Percentiles rank a stretch among this genome's conserved stretches.
Evolutionary conservation across 305 asterid genomes (phyloP).

Genomic region (Fraxinus sp.): DNA sequence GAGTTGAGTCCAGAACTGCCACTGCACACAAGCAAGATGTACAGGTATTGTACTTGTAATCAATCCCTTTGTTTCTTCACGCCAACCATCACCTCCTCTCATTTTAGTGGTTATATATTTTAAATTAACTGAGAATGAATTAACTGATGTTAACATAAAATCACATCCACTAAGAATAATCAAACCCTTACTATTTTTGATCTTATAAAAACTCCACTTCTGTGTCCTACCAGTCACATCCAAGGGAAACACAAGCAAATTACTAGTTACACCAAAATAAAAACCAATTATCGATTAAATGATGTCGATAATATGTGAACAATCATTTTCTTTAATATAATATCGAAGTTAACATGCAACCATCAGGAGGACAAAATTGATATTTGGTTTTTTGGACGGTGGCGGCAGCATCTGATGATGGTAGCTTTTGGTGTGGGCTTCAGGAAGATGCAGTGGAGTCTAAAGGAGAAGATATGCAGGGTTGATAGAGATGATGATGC

Average conservation of each 20-base stretch:
- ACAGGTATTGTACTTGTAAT: slow-evolving; percentile 33
- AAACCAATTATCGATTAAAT: not conserved
- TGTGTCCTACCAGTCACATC: not conserved
- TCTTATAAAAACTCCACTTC: not conserved
- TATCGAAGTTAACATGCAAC: not conserved
- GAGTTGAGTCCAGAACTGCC: slow-evolving; percentile 28
- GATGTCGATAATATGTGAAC: not conserved
- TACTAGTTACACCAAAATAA: not conserved
- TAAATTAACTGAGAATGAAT: not conserved
- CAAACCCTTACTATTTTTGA: not conserved
- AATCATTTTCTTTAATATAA: not conserved
- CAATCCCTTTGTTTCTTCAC: not conserved
- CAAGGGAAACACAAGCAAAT: not conserved
- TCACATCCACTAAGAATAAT: not conserved
- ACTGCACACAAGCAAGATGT: slow-evolving; percentile 23
- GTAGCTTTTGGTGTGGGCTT: not conserved
- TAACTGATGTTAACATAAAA: not conserved
- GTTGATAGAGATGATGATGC: not conserved
- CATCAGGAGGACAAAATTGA: not conserved
- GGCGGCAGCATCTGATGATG: not conserved
- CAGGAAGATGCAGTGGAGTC: not conserved
- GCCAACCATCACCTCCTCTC: not conserved
- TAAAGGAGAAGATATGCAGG: not conserved
- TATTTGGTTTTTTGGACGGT: not conserved
- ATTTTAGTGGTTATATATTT: not conserved